These are phyloP conservation scores for Penicillium mononematosum DNA, from an alignment of 495 filamentous ascomycete species.

Conservation along the genomic window DNA sequence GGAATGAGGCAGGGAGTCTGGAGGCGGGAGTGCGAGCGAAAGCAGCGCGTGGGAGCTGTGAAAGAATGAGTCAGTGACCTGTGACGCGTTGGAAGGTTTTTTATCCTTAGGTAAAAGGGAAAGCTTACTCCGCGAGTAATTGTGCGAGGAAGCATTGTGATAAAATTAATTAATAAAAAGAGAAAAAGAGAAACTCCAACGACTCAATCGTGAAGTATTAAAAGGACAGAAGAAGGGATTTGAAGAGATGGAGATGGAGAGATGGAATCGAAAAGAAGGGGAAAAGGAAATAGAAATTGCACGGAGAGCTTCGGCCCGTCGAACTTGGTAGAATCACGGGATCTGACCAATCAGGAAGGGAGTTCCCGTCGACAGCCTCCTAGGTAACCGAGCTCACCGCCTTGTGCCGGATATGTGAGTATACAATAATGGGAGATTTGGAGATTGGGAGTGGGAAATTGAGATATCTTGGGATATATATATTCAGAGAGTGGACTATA, in stretches of 20 bases:
- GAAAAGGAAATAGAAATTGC: conserved; percentile 51
- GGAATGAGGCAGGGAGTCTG: conserved; percentile 56
- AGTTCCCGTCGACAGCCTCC: conserved; percentile 7
- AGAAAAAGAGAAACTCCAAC: conserved; percentile 35
- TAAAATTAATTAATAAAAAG: conserved; percentile 42
- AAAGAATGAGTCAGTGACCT: conserved; percentile 24
- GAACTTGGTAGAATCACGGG: conserved; percentile 44
- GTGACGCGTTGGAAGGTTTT: conserved; percentile 18
- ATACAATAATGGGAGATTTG: not conserved
- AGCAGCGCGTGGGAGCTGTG: conserved; percentile 45
- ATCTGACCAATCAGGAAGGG: conserved; percentile 17
- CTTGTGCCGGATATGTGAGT: conserved; percentile 5
- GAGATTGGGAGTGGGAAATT: not conserved
- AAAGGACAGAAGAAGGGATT: conserved; percentile 30
- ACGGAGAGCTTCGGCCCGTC: conserved; percentile 46
- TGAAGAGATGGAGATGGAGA: conserved; percentile 32
- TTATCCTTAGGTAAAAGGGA: conserved; percentile 25
- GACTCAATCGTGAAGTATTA: conserved; percentile 45
- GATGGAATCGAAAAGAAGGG: conserved; percentile 29
- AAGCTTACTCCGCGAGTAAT: conserved; percentile 67
- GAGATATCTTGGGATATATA: not conserved
- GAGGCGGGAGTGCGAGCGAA: conserved; percentile 53
- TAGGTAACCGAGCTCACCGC: conserved; percentile 28
- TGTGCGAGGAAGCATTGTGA: conserved; percentile 57
- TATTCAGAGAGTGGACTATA: not conserved